Evolutionary conservation across 2,329 filamentous ascomycete genomes (phyloP).

Genomic region (Penicillium sp.): DNA sequence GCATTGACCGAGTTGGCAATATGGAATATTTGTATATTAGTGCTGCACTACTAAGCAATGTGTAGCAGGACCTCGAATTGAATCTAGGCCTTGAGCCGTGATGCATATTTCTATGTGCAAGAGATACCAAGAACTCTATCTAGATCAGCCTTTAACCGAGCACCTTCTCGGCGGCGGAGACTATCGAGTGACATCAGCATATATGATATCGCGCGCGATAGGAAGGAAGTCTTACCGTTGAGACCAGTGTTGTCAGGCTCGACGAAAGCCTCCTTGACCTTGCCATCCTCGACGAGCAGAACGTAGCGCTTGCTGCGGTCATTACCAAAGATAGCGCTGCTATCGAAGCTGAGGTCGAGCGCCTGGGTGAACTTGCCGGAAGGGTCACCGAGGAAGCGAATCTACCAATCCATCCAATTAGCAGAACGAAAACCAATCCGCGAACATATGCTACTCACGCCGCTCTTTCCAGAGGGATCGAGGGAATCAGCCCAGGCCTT

Average conservation of each 20-base stretch:
- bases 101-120: constrained; percentile 2
- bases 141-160: constrained; percentile 34
- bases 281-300: constrained; percentile 75
- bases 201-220: background rate
- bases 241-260: constrained; percentile 87
- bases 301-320: constrained; percentile 84
- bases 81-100: background rate
- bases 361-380: constrained; percentile 74
- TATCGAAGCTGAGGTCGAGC: constrained; percentile 79
- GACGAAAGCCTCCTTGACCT: constrained; percentile 74
- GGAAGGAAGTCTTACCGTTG: constrained; percentile 53
- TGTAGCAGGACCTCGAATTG: constrained; percentile 1
- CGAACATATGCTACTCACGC: constrained; percentile 55
- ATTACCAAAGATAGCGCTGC: constrained; percentile 72
- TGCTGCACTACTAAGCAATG: background rate
- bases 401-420: constrained; percentile 48
- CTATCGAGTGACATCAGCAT: constrained; percentile 29
- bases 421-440: background rate
- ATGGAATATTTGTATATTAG: constrained; percentile 11
- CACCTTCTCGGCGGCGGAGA: constrained; percentile 50
- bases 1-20: constrained; percentile 11
- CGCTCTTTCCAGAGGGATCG: constrained; percentile 69
- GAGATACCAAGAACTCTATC: background rate
- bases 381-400: constrained; percentile 85
- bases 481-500: constrained; percentile 81